Base-by-base conservation (phyloP, 495 filamentous ascomycete genomes). In the Neurospora intermedia region DNA sequence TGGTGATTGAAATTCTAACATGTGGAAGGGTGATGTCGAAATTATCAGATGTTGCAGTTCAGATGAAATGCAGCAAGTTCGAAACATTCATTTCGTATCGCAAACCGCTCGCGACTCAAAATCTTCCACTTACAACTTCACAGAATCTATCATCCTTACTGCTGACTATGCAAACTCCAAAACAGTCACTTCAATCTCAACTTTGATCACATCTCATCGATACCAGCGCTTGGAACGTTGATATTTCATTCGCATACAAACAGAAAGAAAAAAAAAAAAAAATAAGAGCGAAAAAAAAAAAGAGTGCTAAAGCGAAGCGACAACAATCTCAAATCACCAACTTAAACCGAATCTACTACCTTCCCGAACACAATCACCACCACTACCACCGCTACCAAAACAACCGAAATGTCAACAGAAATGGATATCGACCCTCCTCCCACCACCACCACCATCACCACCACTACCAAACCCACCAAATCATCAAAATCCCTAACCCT, bases 371-470 rank as follows among this genome's bases (percentile, higher is more conserved):
- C 40, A 18, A 69, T 69, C 43, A 71, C 42, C 66, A 66, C 43
- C 62, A 69, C 62, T n/a, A 15, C 70, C 54, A 71, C 42, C 66
- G 43, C 43, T 46, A 70, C 62, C 23, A 15, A 66, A 27, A 43
- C 43, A 6, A 69, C 43, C 40, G 27, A 43, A 69, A 35, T 66
- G 54, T 66, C 27, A 38, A 66, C 27, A 1, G 41, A 43, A 70
- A 79, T 78, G 75, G 74, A 77, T 43, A 16, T 74, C 71, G 71
- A 76, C 71, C 72, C 70, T 38, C 42, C 70, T 38, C 42, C 70
- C 46, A 42, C 72, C 11, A 70, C 48, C 62, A 54, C 43, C 6
- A 70, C 27, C 27, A 27, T 27, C 46, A 42, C 72, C 11, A 70
- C 48, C 62, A 54, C 43, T 2, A 70, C 38, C 42, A 71, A 69